Conservation (phyloP, 192 early-diverging fungal species). For the Entomortierella beljakovae region DNA sequence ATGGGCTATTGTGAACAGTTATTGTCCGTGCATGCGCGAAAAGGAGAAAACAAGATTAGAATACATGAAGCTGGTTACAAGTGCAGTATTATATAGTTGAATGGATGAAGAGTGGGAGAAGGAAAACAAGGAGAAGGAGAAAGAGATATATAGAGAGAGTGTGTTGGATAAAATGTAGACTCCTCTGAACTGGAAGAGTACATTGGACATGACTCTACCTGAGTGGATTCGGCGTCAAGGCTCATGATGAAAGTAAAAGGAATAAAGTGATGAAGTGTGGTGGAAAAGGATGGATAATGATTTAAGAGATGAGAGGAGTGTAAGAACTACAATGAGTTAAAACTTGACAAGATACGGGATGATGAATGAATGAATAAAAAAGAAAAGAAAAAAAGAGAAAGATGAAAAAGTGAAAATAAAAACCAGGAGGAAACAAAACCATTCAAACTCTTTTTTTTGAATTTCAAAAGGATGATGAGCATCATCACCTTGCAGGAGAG, state of each 20-base stretch:
- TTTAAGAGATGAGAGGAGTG: conserved; percentile 1
- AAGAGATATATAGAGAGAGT: not conserved
- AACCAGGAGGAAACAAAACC: not conserved
- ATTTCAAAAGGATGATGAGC: conserved; percentile 6
- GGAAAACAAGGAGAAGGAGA: not conserved
- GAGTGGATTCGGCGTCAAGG: conserved; percentile 48
- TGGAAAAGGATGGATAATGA: conserved; percentile 12
- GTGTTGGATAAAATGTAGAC: not conserved
- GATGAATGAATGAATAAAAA: conserved; percentile 5
- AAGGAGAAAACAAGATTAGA: not conserved
- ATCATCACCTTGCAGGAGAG: not conserved
- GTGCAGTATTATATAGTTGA: not conserved
- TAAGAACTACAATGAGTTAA: not conserved
- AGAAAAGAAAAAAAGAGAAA: not conserved
- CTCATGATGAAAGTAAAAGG: conserved; percentile 30
- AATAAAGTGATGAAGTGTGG: not conserved
- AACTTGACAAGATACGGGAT: not conserved
- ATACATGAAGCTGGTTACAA: not conserved
- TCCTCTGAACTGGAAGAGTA: not conserved
- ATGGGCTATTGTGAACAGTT: conserved; percentile 55
- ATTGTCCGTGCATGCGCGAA: not conserved
- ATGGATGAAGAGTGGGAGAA: not conserved
- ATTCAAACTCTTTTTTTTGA: too few species aligned
- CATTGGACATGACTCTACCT: conserved; percentile 23
- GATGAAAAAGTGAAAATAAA: not conserved